Base-by-base conservation (phyloP, 2,329 filamentous ascomycete genomes). In the Albifimbria verrucaria region DNA sequence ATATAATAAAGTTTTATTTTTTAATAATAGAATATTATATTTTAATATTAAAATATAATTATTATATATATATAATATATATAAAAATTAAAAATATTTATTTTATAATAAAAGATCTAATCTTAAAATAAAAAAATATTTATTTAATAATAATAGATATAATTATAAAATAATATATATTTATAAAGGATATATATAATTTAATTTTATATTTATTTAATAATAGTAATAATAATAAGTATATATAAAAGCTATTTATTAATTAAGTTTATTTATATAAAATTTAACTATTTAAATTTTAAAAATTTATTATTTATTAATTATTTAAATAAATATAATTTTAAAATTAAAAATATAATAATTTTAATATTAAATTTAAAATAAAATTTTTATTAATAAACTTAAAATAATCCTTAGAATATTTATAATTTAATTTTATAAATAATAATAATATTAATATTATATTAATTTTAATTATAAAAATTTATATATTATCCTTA, bases 311-410 rank as follows among this genome's bases (percentile, higher is more conserved):
- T 43, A 43, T 43, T n/a, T 11, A 42, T 42, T 22, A 25, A 18
- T 15, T 32, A 32, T 20, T 36, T 9, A 20, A 12, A 49, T 36
- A 49, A 7, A 32, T 25, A 48, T 23, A 36, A 21, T 41, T 22
- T 42, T 50, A 42, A 42, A 18, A 11, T 17, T 24, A 17, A 22
- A 42, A 12, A 42, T 17, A 20, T 50, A 50, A 24, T 50, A 42
- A 42, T 20, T 50, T 36, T n/a, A 10, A 36, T 42, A 50, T 50
- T 50, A 21, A 42, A 21, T 50, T 50, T 36, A 36, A 50, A 49
- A 39, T 49, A 18, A 36, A 32, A n/a, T n/a, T n/a, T n/a, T n/a
- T n/a, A n/a, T n/a, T n/a, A n/a, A n/a, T n/a, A n/a, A n/a, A n/a
- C n/a, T n/a, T n/a, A n/a, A n/a, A n/a, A n/a, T n/a, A n/a, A n/a